phyloP scores from a whole-genome alignment of 148 eudicot genomes.

The Pharnaceum exiguum region DNA sequence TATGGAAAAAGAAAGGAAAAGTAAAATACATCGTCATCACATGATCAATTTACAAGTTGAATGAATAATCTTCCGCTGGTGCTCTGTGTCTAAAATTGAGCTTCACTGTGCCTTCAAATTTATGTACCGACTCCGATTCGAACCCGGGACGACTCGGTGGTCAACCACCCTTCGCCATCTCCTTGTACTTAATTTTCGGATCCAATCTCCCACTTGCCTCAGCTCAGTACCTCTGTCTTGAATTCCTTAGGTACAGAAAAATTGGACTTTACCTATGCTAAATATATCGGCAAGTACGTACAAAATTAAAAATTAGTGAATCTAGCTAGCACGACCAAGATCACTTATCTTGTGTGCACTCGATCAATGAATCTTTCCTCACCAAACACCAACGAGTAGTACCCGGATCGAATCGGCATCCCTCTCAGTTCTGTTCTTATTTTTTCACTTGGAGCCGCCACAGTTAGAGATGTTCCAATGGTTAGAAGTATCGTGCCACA shows the following conservation, averaged over 20 bases:
- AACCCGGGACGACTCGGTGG: slow-evolving; percentile 70
- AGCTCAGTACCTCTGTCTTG: slow-evolving; percentile 20
- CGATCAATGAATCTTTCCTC: neutral
- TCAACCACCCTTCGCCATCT: slow-evolving; percentile 43
- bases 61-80: neutral
- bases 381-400: slow-evolving; percentile 19
- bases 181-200: slow-evolving; percentile 26
- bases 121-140: slow-evolving; percentile 27
- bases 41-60: slow-evolving; percentile 14
- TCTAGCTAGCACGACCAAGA: slow-evolving; percentile 5
- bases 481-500: too few relatives aligned
- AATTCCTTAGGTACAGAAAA: neutral
- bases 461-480: neutral
- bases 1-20: too few relatives aligned
- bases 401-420: slow-evolving; percentile 11
- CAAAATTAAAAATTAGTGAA: neutral
- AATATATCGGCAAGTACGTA: neutral
- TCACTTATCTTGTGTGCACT: too few relatives aligned
- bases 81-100: slow-evolving; percentile 5
- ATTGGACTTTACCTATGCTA: slow-evolving; percentile 6
- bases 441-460: neutral
- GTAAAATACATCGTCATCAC: too few relatives aligned
- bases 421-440: neutral
- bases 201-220: slow-evolving; percentile 24
- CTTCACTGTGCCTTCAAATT: slow-evolving; percentile 20